These are phyloP conservation scores for Globisporangium emineosum DNA, from an alignment of 352 stramenopile species.

Conservation along the genomic window DNA sequence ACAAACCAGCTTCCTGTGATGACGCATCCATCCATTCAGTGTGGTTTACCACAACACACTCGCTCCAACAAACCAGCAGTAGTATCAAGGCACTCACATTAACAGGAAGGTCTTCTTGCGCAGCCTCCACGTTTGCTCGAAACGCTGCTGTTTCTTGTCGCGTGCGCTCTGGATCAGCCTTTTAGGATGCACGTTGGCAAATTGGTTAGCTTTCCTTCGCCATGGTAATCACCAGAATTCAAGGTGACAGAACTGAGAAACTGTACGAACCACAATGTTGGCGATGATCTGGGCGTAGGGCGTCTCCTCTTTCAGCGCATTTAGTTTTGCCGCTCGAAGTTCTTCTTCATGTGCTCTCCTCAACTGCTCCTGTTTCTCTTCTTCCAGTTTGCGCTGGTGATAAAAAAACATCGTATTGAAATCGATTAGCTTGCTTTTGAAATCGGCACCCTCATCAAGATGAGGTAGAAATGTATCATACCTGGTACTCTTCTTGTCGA, in stretches of 20 bases:
- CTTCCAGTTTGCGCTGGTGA: slow-evolving; percentile 53
- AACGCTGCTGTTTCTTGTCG: slow-evolving; percentile 72
- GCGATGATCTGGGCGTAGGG: slow-evolving; percentile 67
- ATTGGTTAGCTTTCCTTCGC: too few relatives aligned
- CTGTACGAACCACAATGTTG: slow-evolving; percentile 40
- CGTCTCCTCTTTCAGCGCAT: slow-evolving; percentile 60
- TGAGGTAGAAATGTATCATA: slow-evolving; percentile 13
- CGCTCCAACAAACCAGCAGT: background rate
- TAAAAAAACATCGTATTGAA: background rate
- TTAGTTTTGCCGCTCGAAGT: slow-evolving; percentile 40
- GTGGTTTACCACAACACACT: background rate
- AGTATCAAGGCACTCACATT: slow-evolving; percentile 25
- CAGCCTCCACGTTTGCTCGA: slow-evolving; percentile 58
- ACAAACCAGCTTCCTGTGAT: slow-evolving; percentile 59
- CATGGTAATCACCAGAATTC: too few relatives aligned
- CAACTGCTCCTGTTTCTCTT: slow-evolving; percentile 32
- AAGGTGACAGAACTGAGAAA: too few relatives aligned
- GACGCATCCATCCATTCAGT: background rate
- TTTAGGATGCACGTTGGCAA: too few relatives aligned
- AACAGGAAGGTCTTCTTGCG: slow-evolving; percentile 50
- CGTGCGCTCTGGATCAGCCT: slow-evolving; percentile 62
- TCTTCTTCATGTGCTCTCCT: slow-evolving; percentile 27
- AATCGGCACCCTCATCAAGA: too few relatives aligned
- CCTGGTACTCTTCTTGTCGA: slow-evolving; percentile 55
- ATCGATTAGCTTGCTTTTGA: too few relatives aligned